phyloP scores from a whole-genome alignment of 164 flowering plant genomes.

The Berberis vulgaris region DNA sequence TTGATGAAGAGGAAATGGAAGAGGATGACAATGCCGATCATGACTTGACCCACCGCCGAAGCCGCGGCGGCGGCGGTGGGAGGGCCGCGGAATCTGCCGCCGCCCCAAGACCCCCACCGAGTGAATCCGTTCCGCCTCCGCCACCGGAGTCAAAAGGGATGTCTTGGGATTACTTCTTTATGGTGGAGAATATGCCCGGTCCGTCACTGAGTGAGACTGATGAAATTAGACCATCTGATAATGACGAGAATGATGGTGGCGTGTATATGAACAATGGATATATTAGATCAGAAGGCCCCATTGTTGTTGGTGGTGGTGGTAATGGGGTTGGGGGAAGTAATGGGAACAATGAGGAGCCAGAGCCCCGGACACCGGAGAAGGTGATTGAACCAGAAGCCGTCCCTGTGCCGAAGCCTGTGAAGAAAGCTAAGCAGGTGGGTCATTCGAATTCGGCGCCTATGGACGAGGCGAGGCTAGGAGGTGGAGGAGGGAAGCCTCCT shows the following conservation, averaged over 20 bases:
- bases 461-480: conserved; percentile 23
- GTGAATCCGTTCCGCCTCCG: conserved; percentile 23
- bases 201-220: conserved; percentile 20
- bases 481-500: conserved; percentile 19
- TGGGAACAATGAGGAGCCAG: conserved; percentile 1
- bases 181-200: conserved; percentile 31
- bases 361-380: conserved; percentile 38
- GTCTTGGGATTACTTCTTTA: conserved; percentile 76
- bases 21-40: conserved; percentile 4
- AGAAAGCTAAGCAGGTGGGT: conserved; percentile 25
- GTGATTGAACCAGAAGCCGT: conserved; percentile 22
- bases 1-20: conserved; percentile 19
- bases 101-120: conserved; percentile 15
- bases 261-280: neutral
- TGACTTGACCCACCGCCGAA: conserved; percentile 5
- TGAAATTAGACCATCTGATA: conserved; percentile 9
- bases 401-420: conserved; percentile 5
- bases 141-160: conserved; percentile 33
- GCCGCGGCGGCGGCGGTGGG: conserved; percentile 7
- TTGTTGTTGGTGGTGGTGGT: conserved; percentile 3
- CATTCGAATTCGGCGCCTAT: conserved; percentile 46
- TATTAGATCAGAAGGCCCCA: conserved; percentile 6
- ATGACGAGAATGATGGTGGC: conserved; percentile 17
- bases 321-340: conserved; percentile 3
- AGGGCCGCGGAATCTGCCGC: conserved; percentile 7